Evolutionary conservation across 768 basidiomycete species (phyloP), one percentile per base, ranked within the genome.

Genomic region (Stropharia rugosoannulata): DNA sequence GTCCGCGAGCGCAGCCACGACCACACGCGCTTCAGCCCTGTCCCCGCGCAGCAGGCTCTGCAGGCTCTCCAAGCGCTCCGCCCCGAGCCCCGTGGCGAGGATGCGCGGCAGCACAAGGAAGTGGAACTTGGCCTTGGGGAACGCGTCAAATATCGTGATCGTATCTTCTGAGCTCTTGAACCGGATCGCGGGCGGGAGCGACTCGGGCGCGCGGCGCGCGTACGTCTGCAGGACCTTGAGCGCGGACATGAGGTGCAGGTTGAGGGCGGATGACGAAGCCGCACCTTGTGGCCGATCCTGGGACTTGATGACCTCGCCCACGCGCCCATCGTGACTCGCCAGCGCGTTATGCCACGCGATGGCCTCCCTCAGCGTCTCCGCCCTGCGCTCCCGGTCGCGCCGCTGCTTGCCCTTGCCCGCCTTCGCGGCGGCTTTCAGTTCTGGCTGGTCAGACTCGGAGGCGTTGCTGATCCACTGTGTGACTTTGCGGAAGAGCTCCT

Each of bases 91-190:
- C 45, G 64, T 59, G 40, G 68, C 68, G 50, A 74, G 49, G n/a
- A 62, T 48, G 25, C 85, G 81, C 39, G 95, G 95, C n/a, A 96
- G 77, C 53, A 96, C 70, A 42, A 97, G 79, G 65, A 94, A 89
- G 71, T 97, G 95, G 68, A 93, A 95, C 53, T 84, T 87, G 4
- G 90, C 85, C 70, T 94, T 94, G 4, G 89, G 89, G 65, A 78
- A 94, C 25, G 75, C 80, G 72, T 94, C 92, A 64, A 83, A 89
- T 50, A 94, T 73, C 5, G 85, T 87, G 44, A 92, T 61, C 7
- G 84, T 80, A 49, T 70, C 77, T 19, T 74, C 66, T 1, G 81
- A 82, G 58, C 82, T 73, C 25, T 76, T 74, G 62, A 90, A 84
- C 18, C 86, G 77, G 29, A 92, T 64, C 1, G 85, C 83, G 2